Evolutionary conservation across 805 yeast species (phyloP).

Genomic region (Candida michaelii): DNA sequence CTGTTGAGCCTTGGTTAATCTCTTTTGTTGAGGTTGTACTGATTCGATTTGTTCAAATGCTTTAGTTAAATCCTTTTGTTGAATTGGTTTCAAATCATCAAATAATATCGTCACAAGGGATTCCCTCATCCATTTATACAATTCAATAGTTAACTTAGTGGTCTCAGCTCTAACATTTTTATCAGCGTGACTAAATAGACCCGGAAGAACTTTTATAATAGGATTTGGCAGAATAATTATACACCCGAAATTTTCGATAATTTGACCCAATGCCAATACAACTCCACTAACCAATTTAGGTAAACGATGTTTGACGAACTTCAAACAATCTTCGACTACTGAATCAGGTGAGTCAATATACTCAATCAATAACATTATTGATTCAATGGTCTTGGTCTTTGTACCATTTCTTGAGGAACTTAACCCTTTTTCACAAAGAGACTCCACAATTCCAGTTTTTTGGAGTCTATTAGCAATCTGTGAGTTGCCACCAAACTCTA

Average conservation of each 20-base stretch:
- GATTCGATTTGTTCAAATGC: slow-evolving; percentile 57
- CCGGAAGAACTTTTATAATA: slow-evolving; percentile 57
- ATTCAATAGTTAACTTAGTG: slow-evolving; percentile 60
- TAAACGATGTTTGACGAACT: slow-evolving; percentile 57
- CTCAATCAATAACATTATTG: slow-evolving; percentile 63
- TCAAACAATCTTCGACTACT: slow-evolving; percentile 64
- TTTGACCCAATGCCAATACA: slow-evolving; percentile 52
- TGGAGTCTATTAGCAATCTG: slow-evolving; percentile 42
- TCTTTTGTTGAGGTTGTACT: slow-evolving; percentile 47
- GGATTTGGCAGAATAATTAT: slow-evolving; percentile 56
- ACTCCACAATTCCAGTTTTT: slow-evolving; percentile 38
- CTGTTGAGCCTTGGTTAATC: slow-evolving; percentile 48
- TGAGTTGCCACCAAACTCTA: slow-evolving; percentile 55
- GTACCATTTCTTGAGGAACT: slow-evolving; percentile 75
- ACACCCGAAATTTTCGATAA: slow-evolving; percentile 65
- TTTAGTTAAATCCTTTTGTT: slow-evolving; percentile 76
- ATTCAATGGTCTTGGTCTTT: slow-evolving; percentile 62
- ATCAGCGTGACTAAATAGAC: slow-evolving; percentile 82
- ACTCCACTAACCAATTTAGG: slow-evolving; percentile 81
- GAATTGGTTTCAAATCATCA: slow-evolving; percentile 82
- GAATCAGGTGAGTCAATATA: slow-evolving; percentile 59
- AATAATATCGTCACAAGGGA: slow-evolving; percentile 58
- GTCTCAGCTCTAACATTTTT: slow-evolving; percentile 82
- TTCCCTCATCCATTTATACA: slow-evolving; percentile 74
- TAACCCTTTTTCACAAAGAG: slow-evolving; percentile 79